These are phyloP conservation scores for Dryas integrifolia DNA, from an alignment of 331 rosid species.

Conservation along the genomic window DNA sequence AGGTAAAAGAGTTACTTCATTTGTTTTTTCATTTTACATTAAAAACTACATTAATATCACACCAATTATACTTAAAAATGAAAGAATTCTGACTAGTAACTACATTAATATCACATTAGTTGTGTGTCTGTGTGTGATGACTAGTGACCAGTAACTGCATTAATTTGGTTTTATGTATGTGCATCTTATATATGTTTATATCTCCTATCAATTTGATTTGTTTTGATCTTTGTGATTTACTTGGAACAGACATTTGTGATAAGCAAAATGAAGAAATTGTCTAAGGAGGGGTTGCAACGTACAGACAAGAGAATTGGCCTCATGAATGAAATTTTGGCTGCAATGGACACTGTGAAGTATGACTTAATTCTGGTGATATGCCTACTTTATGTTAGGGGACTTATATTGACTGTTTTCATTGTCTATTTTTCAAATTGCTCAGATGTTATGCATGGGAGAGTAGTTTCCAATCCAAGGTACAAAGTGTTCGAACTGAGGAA, in stretches of 20 bases:
- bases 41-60: neutral
- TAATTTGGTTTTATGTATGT: neutral
- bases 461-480: slow-evolving; percentile 84
- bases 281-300: slow-evolving; percentile 86
- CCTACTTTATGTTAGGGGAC: neutral
- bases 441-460: slow-evolving; percentile 98
- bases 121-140: neutral
- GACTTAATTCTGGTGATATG: slow-evolving; percentile 22
- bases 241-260: slow-evolving; percentile 73
- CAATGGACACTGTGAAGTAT: slow-evolving; percentile 95
- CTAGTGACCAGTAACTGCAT: too few relatives aligned
- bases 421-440: slow-evolving; percentile 39
- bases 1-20: slow-evolving; percentile 28
- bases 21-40: neutral
- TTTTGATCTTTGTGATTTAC: slow-evolving; percentile 12
- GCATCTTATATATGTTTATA: neutral
- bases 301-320: slow-evolving; percentile 96
- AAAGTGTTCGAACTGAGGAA: slow-evolving; percentile 62
- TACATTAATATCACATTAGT: neutral
- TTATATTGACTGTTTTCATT: slow-evolving; percentile 13
- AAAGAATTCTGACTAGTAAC: neutral
- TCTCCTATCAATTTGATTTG: neutral
- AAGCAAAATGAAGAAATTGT: slow-evolving; percentile 75
- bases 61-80: neutral
- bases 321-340: slow-evolving; percentile 92